Evolutionary conservation across 257 asterid species (phyloP).

Genomic region (Oldenlandia corymbosa): DNA sequence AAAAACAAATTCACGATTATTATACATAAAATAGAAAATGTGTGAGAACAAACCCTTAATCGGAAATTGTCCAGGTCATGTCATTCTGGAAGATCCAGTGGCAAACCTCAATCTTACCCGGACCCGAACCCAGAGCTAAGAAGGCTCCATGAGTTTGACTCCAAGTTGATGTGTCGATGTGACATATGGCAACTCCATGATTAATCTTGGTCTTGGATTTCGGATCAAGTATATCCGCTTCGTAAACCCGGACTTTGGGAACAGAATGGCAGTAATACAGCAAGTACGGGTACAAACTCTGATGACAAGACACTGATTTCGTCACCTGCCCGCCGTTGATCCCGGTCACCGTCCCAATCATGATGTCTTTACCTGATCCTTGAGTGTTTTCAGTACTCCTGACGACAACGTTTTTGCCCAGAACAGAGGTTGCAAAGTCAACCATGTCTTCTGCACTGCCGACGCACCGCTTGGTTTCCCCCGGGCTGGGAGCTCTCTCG

Average conservation of each 20-base stretch:
- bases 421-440: conserved; percentile 70
- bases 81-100: conserved; percentile 92
- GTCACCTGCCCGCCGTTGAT: conserved; percentile 75
- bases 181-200: conserved; percentile 86
- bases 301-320: conserved; percentile 83
- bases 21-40: too few species aligned
- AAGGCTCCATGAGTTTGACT: conserved; percentile 85
- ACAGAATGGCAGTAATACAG: conserved; percentile 91
- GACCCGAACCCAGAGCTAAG: conserved; percentile 57
- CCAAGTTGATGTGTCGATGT: conserved; percentile 74
- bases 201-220: conserved; percentile 45
- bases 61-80: conserved; percentile 68
- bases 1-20: too few species aligned
- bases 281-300: conserved; percentile 67
- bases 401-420: conserved; percentile 61
- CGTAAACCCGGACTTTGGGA: conserved; percentile 84
- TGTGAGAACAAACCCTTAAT: conserved; percentile 21
- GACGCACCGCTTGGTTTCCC: conserved; percentile 79
- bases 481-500: conserved; percentile 70
- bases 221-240: conserved; percentile 70
- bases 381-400: conserved; percentile 45
- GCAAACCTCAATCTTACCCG: conserved; percentile 85
- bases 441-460: conserved; percentile 82
- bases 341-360: conserved; percentile 52
- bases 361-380: conserved; percentile 43